These are phyloP conservation scores for Paramecium primaurelia DNA, from an alignment of 73 alveolate species.

Conservation along the genomic window DNA sequence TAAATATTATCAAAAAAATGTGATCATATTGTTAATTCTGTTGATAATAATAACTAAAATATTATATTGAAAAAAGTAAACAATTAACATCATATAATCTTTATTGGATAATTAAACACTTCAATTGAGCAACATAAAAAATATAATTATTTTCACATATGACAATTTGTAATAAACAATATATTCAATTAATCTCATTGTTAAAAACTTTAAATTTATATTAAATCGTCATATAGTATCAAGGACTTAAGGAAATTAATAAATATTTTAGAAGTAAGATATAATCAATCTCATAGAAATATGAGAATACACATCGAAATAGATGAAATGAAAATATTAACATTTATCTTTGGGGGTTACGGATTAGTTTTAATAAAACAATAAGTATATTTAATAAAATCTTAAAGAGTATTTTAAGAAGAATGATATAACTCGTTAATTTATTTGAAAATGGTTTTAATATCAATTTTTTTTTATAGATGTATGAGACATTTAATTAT, in stretches of 20 bases:
- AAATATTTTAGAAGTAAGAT: background rate
- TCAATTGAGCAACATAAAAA: background rate
- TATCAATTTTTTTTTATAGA: too few relatives aligned
- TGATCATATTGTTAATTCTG: background rate
- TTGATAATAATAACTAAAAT: background rate
- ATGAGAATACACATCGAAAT: too few relatives aligned
- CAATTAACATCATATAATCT: background rate
- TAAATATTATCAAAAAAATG: background rate
- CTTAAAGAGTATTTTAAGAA: too few relatives aligned
- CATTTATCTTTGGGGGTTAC: too few relatives aligned
- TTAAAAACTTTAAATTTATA: background rate
- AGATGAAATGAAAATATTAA: too few relatives aligned
- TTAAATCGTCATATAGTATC: background rate
- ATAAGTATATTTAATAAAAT: too few relatives aligned
- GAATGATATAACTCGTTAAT: too few relatives aligned
- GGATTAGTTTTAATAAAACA: too few relatives aligned
- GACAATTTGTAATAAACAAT: background rate
- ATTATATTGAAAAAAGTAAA: background rate
- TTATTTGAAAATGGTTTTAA: too few relatives aligned
- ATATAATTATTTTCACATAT: background rate
- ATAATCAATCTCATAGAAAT: too few relatives aligned
- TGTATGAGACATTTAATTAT: too few relatives aligned
- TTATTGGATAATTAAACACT: background rate
- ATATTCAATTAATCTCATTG: background rate
- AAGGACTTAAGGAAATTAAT: background rate